Conservation (phyloP, 1,284 basidiomycete genomes). For the Fomitopsis betulina region DNA sequence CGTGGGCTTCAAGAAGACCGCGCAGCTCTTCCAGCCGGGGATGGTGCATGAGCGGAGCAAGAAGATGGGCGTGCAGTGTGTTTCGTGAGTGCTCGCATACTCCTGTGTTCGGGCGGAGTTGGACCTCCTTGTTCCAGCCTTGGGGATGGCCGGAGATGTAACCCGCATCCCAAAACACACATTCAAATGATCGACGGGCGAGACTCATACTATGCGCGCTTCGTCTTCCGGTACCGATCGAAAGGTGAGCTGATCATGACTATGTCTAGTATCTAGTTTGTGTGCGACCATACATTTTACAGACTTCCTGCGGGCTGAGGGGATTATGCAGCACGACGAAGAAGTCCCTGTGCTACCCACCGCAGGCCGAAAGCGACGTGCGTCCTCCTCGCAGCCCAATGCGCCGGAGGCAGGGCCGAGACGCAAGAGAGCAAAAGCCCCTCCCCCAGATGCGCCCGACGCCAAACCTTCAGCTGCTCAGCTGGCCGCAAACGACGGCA, state of each 20-base stretch:
- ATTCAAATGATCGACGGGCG: background rate
- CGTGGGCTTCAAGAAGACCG: background rate
- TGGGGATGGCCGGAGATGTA: background rate
- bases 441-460: background rate
- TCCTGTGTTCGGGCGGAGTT: background rate
- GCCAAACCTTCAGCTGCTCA: background rate
- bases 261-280: background rate
- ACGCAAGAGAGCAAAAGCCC: background rate
- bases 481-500: background rate
- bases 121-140: background rate
- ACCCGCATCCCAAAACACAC: background rate
- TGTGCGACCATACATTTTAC: background rate
- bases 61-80: slow-evolving; percentile 13
- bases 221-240: slow-evolving; percentile 9
- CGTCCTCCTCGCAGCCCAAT: background rate
- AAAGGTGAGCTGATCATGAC: background rate
- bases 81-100: slow-evolving; percentile 7
- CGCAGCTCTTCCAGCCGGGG: background rate
- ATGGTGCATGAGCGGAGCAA: slow-evolving; percentile 13
- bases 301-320: slow-evolving; percentile 5
- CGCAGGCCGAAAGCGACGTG: background rate
- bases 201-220: background rate
- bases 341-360: background rate
- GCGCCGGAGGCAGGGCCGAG: background rate
- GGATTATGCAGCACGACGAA: background rate